phyloP scores from a whole-genome alignment of 1,284 basidiomycete genomes.

The Leucoagaricus sp. region DNA sequence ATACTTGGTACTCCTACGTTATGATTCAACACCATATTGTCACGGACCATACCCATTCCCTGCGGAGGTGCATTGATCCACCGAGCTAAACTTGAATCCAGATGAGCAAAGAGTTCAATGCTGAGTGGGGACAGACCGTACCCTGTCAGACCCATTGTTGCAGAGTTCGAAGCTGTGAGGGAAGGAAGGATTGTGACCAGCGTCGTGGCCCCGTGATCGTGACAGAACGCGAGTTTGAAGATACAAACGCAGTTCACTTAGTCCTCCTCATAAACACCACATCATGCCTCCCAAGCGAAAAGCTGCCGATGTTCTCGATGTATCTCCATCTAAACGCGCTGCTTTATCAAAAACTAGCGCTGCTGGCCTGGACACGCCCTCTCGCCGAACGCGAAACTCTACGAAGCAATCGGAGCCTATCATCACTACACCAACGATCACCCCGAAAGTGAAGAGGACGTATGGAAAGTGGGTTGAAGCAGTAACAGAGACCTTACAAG shows the following conservation, averaged over 20 bases:
- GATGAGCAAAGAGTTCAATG: slow-evolving; percentile 14
- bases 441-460: slow-evolving; percentile 8
- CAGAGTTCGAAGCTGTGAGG: background rate
- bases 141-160: slow-evolving; percentile 66
- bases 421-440: background rate
- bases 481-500: background rate
- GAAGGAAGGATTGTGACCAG: slow-evolving; percentile 11
- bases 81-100: slow-evolving; percentile 58
- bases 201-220: slow-evolving; percentile 28
- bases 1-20: slow-evolving; percentile 45
- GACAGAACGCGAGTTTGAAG: slow-evolving; percentile 22
- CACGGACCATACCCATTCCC: slow-evolving; percentile 63
- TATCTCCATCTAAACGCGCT: slow-evolving; percentile 28
- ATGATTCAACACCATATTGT: slow-evolving; percentile 72
- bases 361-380: background rate
- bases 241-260: background rate
- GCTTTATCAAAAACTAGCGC: background rate
- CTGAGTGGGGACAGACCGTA: slow-evolving; percentile 25
- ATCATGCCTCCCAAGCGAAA: slow-evolving; percentile 49
- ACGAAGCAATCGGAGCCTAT: background rate
- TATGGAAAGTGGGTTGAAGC: slow-evolving; percentile 1
- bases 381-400: background rate
- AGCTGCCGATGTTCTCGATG: slow-evolving; percentile 24
- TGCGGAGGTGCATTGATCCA: slow-evolving; percentile 78
- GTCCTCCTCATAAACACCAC: background rate